Base-by-base conservation (phyloP, 2,329 filamentous ascomycete genomes). In the Leptographium galeiforme region DNA sequence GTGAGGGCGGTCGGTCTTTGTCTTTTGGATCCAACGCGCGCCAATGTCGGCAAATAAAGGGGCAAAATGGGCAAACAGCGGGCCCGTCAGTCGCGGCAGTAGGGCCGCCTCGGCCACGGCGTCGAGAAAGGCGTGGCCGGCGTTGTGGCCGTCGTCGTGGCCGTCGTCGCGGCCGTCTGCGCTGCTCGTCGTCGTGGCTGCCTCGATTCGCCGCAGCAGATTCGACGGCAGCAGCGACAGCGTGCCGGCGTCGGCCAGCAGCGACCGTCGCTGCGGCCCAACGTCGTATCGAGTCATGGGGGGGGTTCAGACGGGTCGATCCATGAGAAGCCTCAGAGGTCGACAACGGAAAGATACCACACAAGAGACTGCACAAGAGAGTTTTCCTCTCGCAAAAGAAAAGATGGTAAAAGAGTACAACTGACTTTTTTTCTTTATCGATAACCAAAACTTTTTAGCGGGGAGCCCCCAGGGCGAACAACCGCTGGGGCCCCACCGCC, bases 11-110 rank as follows among this genome's bases (percentile, higher is more conserved):
- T 64, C 67, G n/a, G n/a, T n/a, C n/a, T n/a, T n/a, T n/a, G n/a
- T n/a, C n/a, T n/a, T 71, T 66, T 62, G 74, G 72, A 85, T 72
- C 89, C 89, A 95, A 72, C 85, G 76, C 57, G 89, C 85, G 67
- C 85, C 88, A 50, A 94, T 74, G 67, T 96, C 90, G 61, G 88
- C 80, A 62, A 93, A 87, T 43, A 90, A 70, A 57, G 77, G 72
- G 64, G 87, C 82, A 67, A 90, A 89, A 63, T 85, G 77, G 59
- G 78, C 72, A 63, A 93, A 89, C 63, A 95, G 72, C 54, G 73
- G 73, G 63, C 88, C 81, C 62, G 88, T 91, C 66, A 81, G 77
- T 68, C 74, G 72, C 61, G 86, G 58, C 75, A 81, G 75, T 63
- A 95, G 77, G 55, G 87, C 81, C 56, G 82, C 78, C 61, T 76